These are phyloP conservation scores for Cucumis melo DNA, from an alignment of 306 rosid species.

Conservation along the genomic window DNA sequence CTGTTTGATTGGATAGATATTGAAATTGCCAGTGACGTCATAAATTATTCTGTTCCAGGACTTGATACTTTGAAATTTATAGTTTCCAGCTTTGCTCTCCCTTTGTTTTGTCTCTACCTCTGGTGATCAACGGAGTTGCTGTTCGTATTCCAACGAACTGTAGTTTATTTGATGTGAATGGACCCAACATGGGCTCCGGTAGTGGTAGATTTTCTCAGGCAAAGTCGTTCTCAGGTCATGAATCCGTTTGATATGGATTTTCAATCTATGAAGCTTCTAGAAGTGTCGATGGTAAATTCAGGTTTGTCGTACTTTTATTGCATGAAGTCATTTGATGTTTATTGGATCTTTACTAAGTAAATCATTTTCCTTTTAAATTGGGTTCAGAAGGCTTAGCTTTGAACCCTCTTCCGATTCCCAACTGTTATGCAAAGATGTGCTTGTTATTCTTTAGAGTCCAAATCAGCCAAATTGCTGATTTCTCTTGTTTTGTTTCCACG, in stretches of 20 bases:
- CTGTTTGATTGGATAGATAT: not conserved
- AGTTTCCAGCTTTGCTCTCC: not conserved
- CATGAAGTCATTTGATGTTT: conserved; percentile 17
- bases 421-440: conserved; percentile 3
- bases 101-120: not conserved
- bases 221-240: conserved; percentile 18
- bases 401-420: conserved; percentile 32
- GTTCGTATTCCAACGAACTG: not conserved
- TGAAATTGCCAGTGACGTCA: not conserved
- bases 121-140: not conserved
- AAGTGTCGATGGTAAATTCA: conserved; percentile 23
- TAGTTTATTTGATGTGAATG: not conserved
- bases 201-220: conserved; percentile 17
- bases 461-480: not conserved
- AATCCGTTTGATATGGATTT: conserved; percentile 14
- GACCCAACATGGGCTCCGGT: not conserved
- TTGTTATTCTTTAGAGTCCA: not conserved
- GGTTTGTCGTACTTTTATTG: conserved; percentile 7
- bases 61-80: not conserved
- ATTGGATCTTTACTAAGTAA: conserved; percentile 24
- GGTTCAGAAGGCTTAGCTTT: not conserved
- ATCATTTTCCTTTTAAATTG: conserved; percentile 14
- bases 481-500: not conserved
- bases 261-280: conserved; percentile 29
- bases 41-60: not conserved